A percentile compares a stretch with the other conserved stretches of the same genome.
Conservation (phyloP, 1,284 basidiomycete species). For the Neotropicomus parvogracilis region DNA sequence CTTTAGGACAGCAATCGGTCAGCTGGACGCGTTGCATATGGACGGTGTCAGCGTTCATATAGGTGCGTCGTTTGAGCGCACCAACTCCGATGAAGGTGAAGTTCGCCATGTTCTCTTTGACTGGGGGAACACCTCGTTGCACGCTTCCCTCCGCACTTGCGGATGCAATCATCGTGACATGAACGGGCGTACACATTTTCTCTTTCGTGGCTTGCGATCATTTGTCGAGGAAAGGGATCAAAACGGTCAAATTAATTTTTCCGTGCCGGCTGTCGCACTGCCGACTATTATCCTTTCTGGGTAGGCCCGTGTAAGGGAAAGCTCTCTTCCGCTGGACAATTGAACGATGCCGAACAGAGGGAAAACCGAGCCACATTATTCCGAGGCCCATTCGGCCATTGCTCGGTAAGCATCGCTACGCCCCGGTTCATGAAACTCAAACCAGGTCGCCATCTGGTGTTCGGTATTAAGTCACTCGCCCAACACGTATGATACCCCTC, state of each 20-base stretch:
- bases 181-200: slow-evolving; percentile 1
- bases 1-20: slow-evolving; percentile 14
- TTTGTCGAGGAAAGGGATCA: slow-evolving; percentile 14
- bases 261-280: slow-evolving; percentile 14
- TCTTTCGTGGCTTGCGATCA: slow-evolving; percentile 4
- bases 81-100: slow-evolving; percentile 15
- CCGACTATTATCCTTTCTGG: slow-evolving; percentile 8
- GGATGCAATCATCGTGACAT: slow-evolving; percentile 1
- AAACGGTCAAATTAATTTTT: slow-evolving; percentile 10
- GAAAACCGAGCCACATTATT: slow-evolving; percentile 21
- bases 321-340: slow-evolving; percentile 10
- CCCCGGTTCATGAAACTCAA: slow-evolving; percentile 23
- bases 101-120: slow-evolving; percentile 7
- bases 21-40: slow-evolving; percentile 22
- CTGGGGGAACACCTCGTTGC: slow-evolving; percentile 16
- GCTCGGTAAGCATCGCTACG: slow-evolving; percentile 12
- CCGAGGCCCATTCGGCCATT: slow-evolving; percentile 24
- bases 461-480: slow-evolving; percentile 23
- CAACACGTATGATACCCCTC: slow-evolving; percentile 15
- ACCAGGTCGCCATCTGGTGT: slow-evolving; percentile 16
- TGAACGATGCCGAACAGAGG: slow-evolving; percentile 20
- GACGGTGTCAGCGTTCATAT: slow-evolving; percentile 20
- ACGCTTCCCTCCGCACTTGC: slow-evolving; percentile 2
- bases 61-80: slow-evolving; percentile 24
- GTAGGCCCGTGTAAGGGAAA: slow-evolving; percentile 13